phyloP scores from a whole-genome alignment of 768 basidiomycete species.

The Tylopilus sp. region DNA sequence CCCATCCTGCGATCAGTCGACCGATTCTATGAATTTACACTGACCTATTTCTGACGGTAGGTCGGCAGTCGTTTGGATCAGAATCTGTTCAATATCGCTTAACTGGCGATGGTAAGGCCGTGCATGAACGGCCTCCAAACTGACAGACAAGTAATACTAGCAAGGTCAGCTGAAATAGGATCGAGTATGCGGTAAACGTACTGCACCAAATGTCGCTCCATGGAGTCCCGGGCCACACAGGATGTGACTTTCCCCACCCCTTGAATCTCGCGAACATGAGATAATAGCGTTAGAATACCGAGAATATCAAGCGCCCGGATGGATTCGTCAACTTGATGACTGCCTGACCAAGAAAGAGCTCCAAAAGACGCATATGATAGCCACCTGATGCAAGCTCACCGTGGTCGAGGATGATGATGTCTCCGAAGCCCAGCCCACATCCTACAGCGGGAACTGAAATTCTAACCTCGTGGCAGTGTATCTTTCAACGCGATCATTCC shows the following conservation, averaged over 20 bases:
- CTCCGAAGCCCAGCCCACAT: slow-evolving; percentile 59
- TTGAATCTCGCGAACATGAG: slow-evolving; percentile 56
- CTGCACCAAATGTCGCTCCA: slow-evolving; percentile 49
- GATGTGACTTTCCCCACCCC: slow-evolving; percentile 58
- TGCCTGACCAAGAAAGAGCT: slow-evolving; percentile 40
- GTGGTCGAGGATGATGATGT: slow-evolving; percentile 80
- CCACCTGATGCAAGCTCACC: slow-evolving; percentile 38
- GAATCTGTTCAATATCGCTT: slow-evolving; percentile 48
- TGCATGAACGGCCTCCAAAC: slow-evolving; percentile 47
- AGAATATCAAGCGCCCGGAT: slow-evolving; percentile 71
- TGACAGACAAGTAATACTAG: too few species aligned
- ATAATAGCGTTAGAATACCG: slow-evolving; percentile 61
- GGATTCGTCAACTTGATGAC: slow-evolving; percentile 75
- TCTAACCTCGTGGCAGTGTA: slow-evolving; percentile 27
- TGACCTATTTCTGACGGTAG: slow-evolving; percentile 42
- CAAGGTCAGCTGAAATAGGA: not conserved
- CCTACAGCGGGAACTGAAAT: slow-evolving; percentile 13
- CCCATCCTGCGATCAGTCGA: too few species aligned
- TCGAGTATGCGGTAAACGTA: too few species aligned
- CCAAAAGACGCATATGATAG: not conserved
- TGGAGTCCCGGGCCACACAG: slow-evolving; percentile 66
- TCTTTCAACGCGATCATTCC: slow-evolving; percentile 52
- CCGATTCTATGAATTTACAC: slow-evolving; percentile 35
- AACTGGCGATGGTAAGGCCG: slow-evolving; percentile 45
- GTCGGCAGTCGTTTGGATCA: slow-evolving; percentile 43